A percentile compares a stretch with the other conserved stretches of the same genome.
These are phyloP conservation scores for Macrocybe gigantea DNA, from an alignment of 768 basidiomycete genomes.

Conservation along the genomic window DNA sequence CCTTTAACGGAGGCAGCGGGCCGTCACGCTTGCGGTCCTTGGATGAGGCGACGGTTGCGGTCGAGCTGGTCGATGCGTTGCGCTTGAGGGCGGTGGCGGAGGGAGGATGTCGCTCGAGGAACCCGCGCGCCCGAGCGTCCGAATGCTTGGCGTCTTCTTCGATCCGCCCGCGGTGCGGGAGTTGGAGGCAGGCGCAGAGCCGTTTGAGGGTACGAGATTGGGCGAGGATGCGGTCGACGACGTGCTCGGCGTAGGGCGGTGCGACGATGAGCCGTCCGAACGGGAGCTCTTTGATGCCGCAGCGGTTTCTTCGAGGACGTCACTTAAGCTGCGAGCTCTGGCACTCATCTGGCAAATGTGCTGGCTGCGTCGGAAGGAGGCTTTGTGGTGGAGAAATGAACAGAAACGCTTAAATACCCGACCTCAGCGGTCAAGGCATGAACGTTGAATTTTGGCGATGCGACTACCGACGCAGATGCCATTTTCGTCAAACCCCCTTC, in stretches of 20 bases:
- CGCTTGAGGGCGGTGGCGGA: conserved; percentile 9
- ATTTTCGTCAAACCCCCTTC: no score
- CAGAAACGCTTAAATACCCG: no score
- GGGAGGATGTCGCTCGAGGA: conserved; percentile 11
- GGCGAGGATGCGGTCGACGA: conserved; percentile 7
- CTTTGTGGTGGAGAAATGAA: no score
- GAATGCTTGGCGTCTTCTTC: conserved; percentile 24
- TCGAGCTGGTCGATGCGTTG: conserved; percentile 14
- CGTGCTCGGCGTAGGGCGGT: conserved; percentile 3
- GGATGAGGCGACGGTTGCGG: conserved; percentile 9
- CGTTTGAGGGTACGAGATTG: conserved; percentile 4
- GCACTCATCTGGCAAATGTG: conserved; percentile 13
- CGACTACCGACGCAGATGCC: no score
- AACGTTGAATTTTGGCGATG: no score
- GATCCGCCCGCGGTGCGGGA: conserved; percentile 10
- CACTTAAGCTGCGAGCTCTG: conserved; percentile 18
- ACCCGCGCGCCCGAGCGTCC: conserved; percentile 21
- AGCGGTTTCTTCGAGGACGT: conserved; percentile 27
- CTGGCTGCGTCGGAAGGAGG: no score
- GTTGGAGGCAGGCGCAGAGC: conserved; percentile 8
- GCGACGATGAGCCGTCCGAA: conserved; percentile 3
- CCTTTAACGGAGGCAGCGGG: conserved; percentile 14
- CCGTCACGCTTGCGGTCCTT: conserved; percentile 10
- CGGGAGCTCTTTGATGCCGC: conserved; percentile 12
- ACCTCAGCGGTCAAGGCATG: no score